Evolutionary conservation across 2,329 filamentous ascomycete genomes (phyloP), one percentile per base, ranked within the genome.

Genomic region (Macroventuria anomochaeta): DNA sequence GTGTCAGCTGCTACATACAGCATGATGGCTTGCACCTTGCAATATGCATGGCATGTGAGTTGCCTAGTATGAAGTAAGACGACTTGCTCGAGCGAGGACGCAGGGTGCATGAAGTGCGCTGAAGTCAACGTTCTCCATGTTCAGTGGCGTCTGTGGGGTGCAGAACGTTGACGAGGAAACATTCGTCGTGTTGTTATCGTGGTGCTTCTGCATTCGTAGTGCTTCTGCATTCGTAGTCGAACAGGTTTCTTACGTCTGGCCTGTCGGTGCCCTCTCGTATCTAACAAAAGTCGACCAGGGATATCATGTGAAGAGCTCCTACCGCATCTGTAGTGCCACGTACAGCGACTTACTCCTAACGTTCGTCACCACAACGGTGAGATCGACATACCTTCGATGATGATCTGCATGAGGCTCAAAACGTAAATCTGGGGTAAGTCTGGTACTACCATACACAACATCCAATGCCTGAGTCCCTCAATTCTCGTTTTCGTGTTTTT

Each of bases 391-490:
- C 10, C 2, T 10, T 17, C 28, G 15, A 40, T 39, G 2, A 25
- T 34, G 39, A 54, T 54, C 44, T 49, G 40, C 44, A 44, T 54
- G 44, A 33, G 39, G 34, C 39, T 44, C 18, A 34, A 31, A 36
- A 28, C 10, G 25, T 20, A 10, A 37, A 36, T 26, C 38, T 48
- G 43, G 51, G 32, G 44, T 44, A 43, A 32, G 20, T 28, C 1
- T 29, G 7, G 36, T 49, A n/a, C 28, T 17, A 53, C 37, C 8
- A 10, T 42, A 29, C 51, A 54, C 44, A n/a, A 23, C 44, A 40
- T 29, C 1, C 29, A 48, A 36, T 34, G 33, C 51, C 44, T 54
- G 17, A 36, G 21, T 37, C 21, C 26, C 33, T 36, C 34, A 36
- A 3, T 8, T 2, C 8, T 31, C 4, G 11, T 44, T 34, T 32